These are phyloP conservation scores for Helicocarpus griseus DNA, from an alignment of 2,329 filamentous ascomycete species.

Conservation along the genomic window DNA sequence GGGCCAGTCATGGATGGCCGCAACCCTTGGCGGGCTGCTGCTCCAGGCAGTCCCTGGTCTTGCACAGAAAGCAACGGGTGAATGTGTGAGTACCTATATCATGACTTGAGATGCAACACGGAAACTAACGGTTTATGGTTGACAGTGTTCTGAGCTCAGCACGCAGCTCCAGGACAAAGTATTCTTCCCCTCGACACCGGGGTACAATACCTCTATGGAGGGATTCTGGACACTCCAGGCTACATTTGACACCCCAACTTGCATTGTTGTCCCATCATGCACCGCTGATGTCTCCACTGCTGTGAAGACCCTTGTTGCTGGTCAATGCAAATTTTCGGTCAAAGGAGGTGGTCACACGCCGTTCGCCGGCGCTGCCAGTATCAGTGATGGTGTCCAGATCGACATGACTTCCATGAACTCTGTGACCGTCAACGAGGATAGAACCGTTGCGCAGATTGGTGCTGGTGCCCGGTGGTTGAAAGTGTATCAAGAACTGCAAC, in stretches of 20 bases:
- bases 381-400: background rate
- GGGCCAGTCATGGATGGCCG: background rate
- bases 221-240: background rate
- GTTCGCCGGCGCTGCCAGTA: background rate
- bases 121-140: background rate
- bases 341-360: background rate
- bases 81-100: background rate
- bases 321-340: background rate
- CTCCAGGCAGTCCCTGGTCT: background rate
- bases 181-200: background rate
- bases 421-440: conserved; percentile 19
- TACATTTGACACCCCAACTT: background rate
- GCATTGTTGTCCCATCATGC: background rate
- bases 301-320: background rate
- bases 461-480: conserved; percentile 25
- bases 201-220: background rate
- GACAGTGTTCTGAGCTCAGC: background rate
- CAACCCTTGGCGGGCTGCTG: background rate
- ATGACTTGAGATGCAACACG: background rate
- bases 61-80: background rate
- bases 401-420: conserved; percentile 14
- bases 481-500: conserved; percentile 23
- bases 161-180: background rate
- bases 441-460: conserved; percentile 20
- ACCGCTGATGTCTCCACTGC: background rate